Evolutionary conservation across 2,329 filamentous ascomycete genomes (phyloP).

Genomic region (Monilinia aucupariae): DNA sequence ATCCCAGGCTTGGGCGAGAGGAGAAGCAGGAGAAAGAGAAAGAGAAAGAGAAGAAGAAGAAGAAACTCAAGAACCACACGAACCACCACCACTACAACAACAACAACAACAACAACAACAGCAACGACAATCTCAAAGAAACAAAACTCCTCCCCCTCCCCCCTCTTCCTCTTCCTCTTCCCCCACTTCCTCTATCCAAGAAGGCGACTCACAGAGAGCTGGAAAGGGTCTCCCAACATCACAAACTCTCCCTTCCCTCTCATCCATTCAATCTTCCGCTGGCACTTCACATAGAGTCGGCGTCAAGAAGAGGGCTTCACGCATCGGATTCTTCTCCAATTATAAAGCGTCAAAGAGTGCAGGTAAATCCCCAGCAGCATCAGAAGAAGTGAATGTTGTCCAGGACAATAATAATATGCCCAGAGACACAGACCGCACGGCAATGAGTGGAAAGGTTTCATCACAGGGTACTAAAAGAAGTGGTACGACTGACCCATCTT

Average conservation of each 20-base stretch:
- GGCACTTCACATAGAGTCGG: slow-evolving; percentile 17
- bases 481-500: slow-evolving; percentile 29
- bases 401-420: slow-evolving; percentile 36
- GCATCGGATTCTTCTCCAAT: slow-evolving; percentile 42
- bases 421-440: slow-evolving; percentile 33
- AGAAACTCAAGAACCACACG: background rate
- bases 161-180: no score
- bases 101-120: background rate
- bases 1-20: background rate
- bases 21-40: background rate
- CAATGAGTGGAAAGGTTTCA: slow-evolving; percentile 31
- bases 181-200: slow-evolving; percentile 20
- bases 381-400: slow-evolving; percentile 25
- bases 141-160: slow-evolving; percentile 13
- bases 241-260: slow-evolving; percentile 25
- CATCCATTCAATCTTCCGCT: slow-evolving; percentile 19
- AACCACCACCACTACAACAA: background rate
- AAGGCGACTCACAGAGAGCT: slow-evolving; percentile 21
- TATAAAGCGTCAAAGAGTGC: slow-evolving; percentile 44
- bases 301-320: slow-evolving; percentile 27
- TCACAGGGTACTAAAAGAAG: slow-evolving; percentile 31
- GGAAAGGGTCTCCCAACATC: slow-evolving; percentile 22
- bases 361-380: slow-evolving; percentile 37
- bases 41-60: no score
- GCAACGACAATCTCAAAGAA: slow-evolving; percentile 7